Percentiles rank a stretch among this genome's conserved stretches.
Conservation (phyloP, 2,329 filamentous ascomycete species). For the Colletotrichum tropicale region DNA sequence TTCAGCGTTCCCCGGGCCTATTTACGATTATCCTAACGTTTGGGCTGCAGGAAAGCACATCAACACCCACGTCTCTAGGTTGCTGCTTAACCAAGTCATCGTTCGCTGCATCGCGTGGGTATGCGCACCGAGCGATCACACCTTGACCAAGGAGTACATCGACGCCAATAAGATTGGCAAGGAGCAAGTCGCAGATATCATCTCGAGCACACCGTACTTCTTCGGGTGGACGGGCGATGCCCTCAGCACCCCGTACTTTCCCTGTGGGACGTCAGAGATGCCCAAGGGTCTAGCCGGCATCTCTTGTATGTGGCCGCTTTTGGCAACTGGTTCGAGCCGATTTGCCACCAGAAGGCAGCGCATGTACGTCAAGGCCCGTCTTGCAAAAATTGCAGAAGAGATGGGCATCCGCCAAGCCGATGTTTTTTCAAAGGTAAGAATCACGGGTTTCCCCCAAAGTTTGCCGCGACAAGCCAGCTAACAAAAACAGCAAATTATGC, state of each 20-base stretch:
- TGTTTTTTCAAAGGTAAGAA: slow-evolving; percentile 23
- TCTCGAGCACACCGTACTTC: slow-evolving; percentile 26
- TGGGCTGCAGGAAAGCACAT: slow-evolving; percentile 28
- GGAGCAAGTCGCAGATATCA: slow-evolving; percentile 24
- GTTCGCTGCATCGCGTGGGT: slow-evolving; percentile 26
- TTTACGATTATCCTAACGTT: slow-evolving; percentile 25
- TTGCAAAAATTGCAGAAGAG: slow-evolving; percentile 22
- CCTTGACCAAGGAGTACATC: slow-evolving; percentile 23
- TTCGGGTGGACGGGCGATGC: slow-evolving; percentile 25
- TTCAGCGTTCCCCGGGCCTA: slow-evolving; percentile 22
- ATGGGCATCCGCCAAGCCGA: slow-evolving; percentile 28
- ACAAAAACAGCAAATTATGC: slow-evolving; percentile 2
- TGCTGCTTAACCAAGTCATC: slow-evolving; percentile 25
- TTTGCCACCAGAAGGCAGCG: slow-evolving; percentile 24
- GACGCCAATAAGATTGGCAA: slow-evolving; percentile 22
- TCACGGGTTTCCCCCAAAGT: not conserved
- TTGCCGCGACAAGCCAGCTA: not conserved
- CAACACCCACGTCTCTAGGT: slow-evolving; percentile 25
- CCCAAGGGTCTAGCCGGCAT: slow-evolving; percentile 26
- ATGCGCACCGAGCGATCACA: slow-evolving; percentile 24
- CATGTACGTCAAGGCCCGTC: slow-evolving; percentile 21
- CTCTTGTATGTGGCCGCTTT: slow-evolving; percentile 25
- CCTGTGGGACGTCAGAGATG: slow-evolving; percentile 26
- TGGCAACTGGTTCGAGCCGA: slow-evolving; percentile 24
- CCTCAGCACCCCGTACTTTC: slow-evolving; percentile 25